phyloP scores from a whole-genome alignment of 2,329 filamentous ascomycete genomes.

The Lasiodiplodia hormozganensis region DNA sequence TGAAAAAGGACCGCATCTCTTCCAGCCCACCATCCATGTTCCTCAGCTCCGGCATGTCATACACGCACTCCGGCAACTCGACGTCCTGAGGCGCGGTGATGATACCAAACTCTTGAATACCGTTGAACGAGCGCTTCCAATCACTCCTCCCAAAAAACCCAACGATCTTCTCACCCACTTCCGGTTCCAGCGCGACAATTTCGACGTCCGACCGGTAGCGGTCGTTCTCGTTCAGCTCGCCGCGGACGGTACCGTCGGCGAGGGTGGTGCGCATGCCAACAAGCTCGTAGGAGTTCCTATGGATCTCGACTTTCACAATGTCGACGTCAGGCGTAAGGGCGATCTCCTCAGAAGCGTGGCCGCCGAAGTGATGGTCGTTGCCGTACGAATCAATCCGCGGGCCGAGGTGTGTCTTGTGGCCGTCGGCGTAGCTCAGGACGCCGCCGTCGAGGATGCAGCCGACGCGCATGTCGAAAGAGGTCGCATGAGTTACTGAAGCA shows the following conservation, averaged over 20 bases:
- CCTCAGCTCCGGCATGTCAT: conserved; percentile 52
- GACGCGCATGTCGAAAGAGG: conserved; percentile 54
- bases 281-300: conserved; percentile 32
- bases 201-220: conserved; percentile 15
- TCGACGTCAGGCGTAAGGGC: conserved; percentile 35
- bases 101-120: conserved; percentile 54
- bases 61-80: conserved; percentile 50
- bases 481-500: conserved; percentile 44
- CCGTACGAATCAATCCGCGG: conserved; percentile 33
- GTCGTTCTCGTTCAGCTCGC: conserved; percentile 39
- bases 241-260: conserved; percentile 39
- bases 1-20: neutral
- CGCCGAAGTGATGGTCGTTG: conserved; percentile 33
- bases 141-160: conserved; percentile 55
- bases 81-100: conserved; percentile 52
- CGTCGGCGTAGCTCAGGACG: conserved; percentile 55
- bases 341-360: conserved; percentile 41
- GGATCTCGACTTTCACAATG: conserved; percentile 44
- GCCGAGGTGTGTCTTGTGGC: conserved; percentile 53
- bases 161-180: conserved; percentile 49
- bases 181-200: conserved; percentile 41
- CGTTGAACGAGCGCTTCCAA: conserved; percentile 34
- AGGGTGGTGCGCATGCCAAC: conserved; percentile 43
- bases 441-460: conserved; percentile 55
- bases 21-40: conserved; percentile 37